phyloP scores from a whole-genome alignment of 306 rosid genomes.

The Cercis canadensis region DNA sequence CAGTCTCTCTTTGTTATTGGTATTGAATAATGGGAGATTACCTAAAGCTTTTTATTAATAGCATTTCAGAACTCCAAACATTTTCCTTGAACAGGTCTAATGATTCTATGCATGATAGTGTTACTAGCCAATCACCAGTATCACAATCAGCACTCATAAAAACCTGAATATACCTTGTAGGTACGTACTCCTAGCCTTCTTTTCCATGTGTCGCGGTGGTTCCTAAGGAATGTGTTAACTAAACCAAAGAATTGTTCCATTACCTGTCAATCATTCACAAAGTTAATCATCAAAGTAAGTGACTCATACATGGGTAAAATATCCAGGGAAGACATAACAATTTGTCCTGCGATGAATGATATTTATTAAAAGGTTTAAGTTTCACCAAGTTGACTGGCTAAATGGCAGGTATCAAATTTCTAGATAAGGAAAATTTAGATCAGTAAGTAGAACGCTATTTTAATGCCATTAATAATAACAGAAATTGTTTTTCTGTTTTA shows the following conservation, averaged over 20 bases:
- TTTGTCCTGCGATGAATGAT: conserved; percentile 8
- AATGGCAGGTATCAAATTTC: conserved; percentile 29
- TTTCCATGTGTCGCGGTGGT: conserved; percentile 80
- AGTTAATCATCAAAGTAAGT: conserved; percentile 7
- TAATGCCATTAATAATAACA: conserved; percentile 6
- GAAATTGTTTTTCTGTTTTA: not conserved
- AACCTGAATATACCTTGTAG: conserved; percentile 74
- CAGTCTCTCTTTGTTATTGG: too few relatives aligned
- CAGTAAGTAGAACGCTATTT: conserved; percentile 19
- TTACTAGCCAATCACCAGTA: conserved; percentile 21
- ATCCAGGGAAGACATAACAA: conserved; percentile 20
- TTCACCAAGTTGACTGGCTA: conserved; percentile 3
- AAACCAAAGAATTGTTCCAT: conserved; percentile 95
- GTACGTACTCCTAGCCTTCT: conserved; percentile 90
- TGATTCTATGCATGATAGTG: not conserved
- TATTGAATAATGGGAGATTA: too few relatives aligned
- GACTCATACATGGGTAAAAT: conserved; percentile 18
- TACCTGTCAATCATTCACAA: conserved; percentile 58
- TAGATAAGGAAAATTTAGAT: conserved; percentile 9
- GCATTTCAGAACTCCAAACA: not conserved
- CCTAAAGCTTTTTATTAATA: too few relatives aligned
- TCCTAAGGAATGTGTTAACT: conserved; percentile 90
- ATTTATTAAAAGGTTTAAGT: conserved; percentile 18
- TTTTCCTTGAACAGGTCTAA: not conserved
- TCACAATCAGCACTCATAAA: conserved; percentile 26